Evolutionary conservation across 345 rosid species (phyloP).

Genomic region (Dipteronia sinensis): DNA sequence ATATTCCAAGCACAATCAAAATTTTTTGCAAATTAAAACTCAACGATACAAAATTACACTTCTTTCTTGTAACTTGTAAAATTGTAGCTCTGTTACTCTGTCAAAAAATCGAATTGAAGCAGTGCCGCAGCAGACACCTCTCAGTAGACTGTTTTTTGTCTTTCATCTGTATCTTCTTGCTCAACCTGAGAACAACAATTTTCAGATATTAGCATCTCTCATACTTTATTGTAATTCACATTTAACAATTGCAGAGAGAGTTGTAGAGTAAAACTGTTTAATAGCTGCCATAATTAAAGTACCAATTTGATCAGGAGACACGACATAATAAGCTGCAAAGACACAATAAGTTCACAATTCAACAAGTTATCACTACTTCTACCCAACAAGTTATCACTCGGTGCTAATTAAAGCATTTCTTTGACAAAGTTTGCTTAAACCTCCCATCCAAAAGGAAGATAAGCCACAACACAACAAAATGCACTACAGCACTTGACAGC

Average conservation of each 20-base stretch:
- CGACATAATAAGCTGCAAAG: not conserved
- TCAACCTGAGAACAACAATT: conserved; percentile 50
- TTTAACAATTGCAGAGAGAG: not conserved
- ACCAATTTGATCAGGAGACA: not conserved
- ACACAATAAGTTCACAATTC: not conserved
- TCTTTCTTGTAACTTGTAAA: not conserved
- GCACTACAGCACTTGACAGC: not conserved
- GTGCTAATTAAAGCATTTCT: not conserved
- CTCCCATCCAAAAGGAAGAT: not conserved
- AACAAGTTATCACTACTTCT: not conserved
- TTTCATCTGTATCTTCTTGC: conserved; percentile 52
- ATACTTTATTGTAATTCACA: not conserved
- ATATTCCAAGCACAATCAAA: not conserved
- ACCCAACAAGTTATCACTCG: not conserved
- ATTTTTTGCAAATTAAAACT: not conserved
- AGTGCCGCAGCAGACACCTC: not conserved
- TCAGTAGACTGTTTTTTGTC: conserved; percentile 41
- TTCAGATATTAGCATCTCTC: not conserved
- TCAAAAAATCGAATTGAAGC: conserved; percentile 2
- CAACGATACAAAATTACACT: not conserved
- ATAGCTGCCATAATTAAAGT: not conserved
- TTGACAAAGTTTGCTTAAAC: not conserved
- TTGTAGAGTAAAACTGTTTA: not conserved
- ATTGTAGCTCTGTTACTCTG: not conserved
- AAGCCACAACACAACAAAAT: not conserved